These are phyloP conservation scores for Melocanna baccifera DNA, from an alignment of 176 grass and related monocot genomes.

Conservation along the genomic window DNA sequence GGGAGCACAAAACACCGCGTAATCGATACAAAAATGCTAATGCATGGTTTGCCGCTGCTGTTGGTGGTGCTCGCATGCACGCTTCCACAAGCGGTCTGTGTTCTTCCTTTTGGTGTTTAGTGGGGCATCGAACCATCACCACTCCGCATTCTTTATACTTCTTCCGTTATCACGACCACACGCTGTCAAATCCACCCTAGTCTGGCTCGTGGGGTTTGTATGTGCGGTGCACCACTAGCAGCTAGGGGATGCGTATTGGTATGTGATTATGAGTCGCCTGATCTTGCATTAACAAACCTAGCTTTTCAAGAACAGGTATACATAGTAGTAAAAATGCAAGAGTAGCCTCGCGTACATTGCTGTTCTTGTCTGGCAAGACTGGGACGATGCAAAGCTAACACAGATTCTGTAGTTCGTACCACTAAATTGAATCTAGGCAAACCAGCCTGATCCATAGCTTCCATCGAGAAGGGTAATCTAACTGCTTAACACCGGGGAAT, in stretches of 20 bases:
- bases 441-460: too few relatives aligned
- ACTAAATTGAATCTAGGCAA: background rate
- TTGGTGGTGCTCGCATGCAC: slow-evolving; percentile 60
- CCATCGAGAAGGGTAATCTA: background rate
- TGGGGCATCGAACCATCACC: slow-evolving; percentile 41
- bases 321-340: background rate
- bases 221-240: slow-evolving; percentile 16
- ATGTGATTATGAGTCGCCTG: background rate
- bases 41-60: slow-evolving; percentile 17
- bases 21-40: slow-evolving; percentile 40
- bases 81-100: slow-evolving; percentile 52
- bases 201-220: background rate
- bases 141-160: slow-evolving; percentile 28
- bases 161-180: slow-evolving; percentile 26
- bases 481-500: too few relatives aligned
- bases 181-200: slow-evolving; percentile 16
- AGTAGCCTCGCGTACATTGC: background rate
- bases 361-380: background rate
- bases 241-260: background rate
- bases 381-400: background rate
- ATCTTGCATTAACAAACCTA: background rate
- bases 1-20: slow-evolving; percentile 20
- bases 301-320: background rate
- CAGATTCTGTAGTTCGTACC: background rate
- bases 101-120: slow-evolving; percentile 34